These are phyloP conservation scores for Polytrichum commune DNA, from an alignment of 225 moss, liverwort and hornwort genomes.

Conservation along the genomic window DNA sequence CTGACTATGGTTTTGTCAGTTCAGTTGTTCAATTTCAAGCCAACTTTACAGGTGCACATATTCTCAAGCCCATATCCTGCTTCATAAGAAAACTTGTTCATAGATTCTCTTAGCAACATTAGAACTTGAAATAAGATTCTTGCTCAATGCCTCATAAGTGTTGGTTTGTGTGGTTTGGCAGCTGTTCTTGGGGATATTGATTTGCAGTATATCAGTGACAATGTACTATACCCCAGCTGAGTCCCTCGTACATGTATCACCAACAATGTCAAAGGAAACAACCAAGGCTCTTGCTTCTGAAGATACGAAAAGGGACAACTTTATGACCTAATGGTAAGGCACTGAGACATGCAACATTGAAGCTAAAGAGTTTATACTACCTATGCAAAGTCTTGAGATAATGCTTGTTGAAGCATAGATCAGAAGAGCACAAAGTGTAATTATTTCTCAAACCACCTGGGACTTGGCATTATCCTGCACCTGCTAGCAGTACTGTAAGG, in stretches of 20 bases:
- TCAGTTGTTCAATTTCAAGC: conserved; percentile 68
- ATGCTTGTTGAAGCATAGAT: too few relatives aligned
- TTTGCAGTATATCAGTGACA: conserved; percentile 78
- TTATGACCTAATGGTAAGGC: too few relatives aligned
- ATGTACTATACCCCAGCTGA: conserved; percentile 77
- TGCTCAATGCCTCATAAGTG: not conserved
- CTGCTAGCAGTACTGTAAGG: too few relatives aligned
- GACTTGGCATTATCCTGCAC: too few relatives aligned
- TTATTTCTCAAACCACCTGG: too few relatives aligned
- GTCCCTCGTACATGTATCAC: conserved; percentile 28
- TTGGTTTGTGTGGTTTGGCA: conserved; percentile 19
- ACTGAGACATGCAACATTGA: too few relatives aligned
- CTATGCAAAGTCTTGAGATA: too few relatives aligned
- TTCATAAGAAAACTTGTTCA: too few relatives aligned
- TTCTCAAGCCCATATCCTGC: not conserved
- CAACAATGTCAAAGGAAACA: not conserved
- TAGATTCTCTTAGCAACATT: too few relatives aligned
- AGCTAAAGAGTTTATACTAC: too few relatives aligned
- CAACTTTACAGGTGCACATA: conserved; percentile 69
- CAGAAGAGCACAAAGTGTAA: too few relatives aligned
- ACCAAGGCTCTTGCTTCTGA: not conserved
- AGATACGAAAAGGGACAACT: not conserved
- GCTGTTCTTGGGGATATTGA: conserved; percentile 74
- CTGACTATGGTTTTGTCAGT: conserved; percentile 77
- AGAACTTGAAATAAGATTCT: too few relatives aligned